These are phyloP conservation scores for Paulinella micropora DNA, from an alignment of 78 protist species.

Conservation along the genomic window DNA sequence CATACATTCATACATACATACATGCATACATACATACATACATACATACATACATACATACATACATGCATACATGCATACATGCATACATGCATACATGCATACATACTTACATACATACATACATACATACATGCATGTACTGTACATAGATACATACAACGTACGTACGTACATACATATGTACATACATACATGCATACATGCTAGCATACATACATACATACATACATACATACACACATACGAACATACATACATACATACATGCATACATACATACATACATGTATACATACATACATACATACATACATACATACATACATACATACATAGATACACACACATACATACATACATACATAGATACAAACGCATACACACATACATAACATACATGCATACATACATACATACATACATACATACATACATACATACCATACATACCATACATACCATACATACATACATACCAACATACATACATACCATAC, in stretches of 20 bases:
- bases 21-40: neutral
- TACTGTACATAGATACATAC: neutral
- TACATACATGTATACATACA: neutral
- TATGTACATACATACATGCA: neutral
- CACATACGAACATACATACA: neutral
- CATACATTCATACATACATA: neutral
- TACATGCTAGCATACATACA: neutral
- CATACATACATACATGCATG: neutral
- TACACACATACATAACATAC: neutral
- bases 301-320: neutral
- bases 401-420: neutral
- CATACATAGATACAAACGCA: neutral
- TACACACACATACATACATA: neutral
- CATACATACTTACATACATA: neutral
- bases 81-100: neutral
- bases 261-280: neutral
- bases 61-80: neutral
- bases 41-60: neutral
- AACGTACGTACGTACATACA: neutral
- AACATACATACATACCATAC: neutral
- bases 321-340: neutral
- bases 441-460: neutral
- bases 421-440: neutral
- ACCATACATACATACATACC: neutral
- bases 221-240: neutral